These are phyloP conservation scores for Fremontodendron californicum DNA, from an alignment of 345 rosid genomes.

Conservation along the genomic window DNA sequence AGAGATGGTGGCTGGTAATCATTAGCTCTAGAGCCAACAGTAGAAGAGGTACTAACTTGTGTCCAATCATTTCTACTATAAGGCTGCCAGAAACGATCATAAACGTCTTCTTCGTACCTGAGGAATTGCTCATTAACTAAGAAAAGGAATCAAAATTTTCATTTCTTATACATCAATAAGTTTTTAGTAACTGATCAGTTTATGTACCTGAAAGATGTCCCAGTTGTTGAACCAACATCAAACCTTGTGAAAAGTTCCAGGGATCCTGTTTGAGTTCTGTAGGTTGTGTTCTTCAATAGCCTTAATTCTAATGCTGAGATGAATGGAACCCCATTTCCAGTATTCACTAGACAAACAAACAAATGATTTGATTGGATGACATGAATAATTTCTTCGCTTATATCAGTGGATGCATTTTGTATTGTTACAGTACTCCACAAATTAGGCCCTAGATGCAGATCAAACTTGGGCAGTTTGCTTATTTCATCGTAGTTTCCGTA, in stretches of 20 bases:
- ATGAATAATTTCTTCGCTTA: slow-evolving; percentile 33
- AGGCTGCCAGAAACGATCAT: slow-evolving; percentile 18
- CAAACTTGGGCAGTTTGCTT: slow-evolving; percentile 34
- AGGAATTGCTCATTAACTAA: not conserved
- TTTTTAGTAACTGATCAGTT: not conserved
- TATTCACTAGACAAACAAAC: slow-evolving; percentile 46
- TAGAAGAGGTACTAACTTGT: not conserved
- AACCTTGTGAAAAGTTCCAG: not conserved
- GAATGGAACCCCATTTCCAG: slow-evolving; percentile 45
- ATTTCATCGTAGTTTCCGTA: slow-evolving; percentile 51
- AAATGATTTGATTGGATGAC: slow-evolving; percentile 17
- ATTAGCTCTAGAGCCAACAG: not conserved
- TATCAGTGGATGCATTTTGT: slow-evolving; percentile 3
- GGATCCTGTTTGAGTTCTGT: slow-evolving; percentile 20
- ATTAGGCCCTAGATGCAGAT: slow-evolving; percentile 44
- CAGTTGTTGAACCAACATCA: slow-evolving; percentile 18
- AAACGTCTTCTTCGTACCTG: slow-evolving; percentile 5
- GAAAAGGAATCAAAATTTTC: not conserved
- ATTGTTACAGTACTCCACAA: slow-evolving; percentile 29
- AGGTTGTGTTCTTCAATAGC: slow-evolving; percentile 22
- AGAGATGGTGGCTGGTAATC: slow-evolving; percentile 2
- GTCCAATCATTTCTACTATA: not conserved
- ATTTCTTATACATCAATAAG: not conserved
- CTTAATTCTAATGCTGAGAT: slow-evolving; percentile 49
- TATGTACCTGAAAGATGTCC: slow-evolving; percentile 19